Conservation (phyloP, 768 basidiomycete genomes). For the Porphyrellus cyaneotinctus region DNA sequence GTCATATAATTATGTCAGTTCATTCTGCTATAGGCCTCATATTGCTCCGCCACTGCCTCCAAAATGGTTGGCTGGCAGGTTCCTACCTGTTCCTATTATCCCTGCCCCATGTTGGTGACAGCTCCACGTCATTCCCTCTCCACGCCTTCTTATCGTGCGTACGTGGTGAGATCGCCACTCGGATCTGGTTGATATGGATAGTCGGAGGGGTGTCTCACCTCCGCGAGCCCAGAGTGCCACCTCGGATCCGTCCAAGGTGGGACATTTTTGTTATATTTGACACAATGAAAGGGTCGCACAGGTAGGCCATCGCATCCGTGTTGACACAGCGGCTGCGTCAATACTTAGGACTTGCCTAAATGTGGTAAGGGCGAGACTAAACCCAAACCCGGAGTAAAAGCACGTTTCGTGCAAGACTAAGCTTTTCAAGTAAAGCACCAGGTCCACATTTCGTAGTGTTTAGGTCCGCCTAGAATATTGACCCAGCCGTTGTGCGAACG, state of each 20-base stretch:
- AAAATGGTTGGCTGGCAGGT: slow-evolving; percentile 3
- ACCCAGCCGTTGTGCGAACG: too few species aligned
- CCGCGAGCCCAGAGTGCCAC: slow-evolving; percentile 8
- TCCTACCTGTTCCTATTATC: slow-evolving; percentile 3
- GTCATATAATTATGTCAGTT: slow-evolving; percentile 9
- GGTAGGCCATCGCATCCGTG: slow-evolving; percentile 17
- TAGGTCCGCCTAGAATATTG: too few species aligned
- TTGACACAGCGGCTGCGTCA: too few species aligned
- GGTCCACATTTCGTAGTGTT: too few species aligned
- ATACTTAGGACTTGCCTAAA: too few species aligned
- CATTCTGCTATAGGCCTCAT: background rate
- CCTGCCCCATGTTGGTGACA: slow-evolving; percentile 13
- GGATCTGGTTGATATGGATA: slow-evolving; percentile 17
- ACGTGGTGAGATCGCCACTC: slow-evolving; percentile 6
- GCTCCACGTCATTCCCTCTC: slow-evolving; percentile 19
- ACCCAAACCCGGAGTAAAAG: too few species aligned
- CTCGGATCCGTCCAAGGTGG: slow-evolving; percentile 20
- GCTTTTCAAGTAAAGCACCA: too few species aligned
- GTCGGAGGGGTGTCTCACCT: background rate
- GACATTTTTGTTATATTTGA: slow-evolving; percentile 10
- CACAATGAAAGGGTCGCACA: slow-evolving; percentile 6
- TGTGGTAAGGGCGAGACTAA: too few species aligned
- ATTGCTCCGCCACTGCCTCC: background rate
- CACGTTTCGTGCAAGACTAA: too few species aligned
- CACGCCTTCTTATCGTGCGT: slow-evolving; percentile 13